phyloP scores from a whole-genome alignment of 768 basidiomycete species.

The Leccinum sublutescens region DNA sequence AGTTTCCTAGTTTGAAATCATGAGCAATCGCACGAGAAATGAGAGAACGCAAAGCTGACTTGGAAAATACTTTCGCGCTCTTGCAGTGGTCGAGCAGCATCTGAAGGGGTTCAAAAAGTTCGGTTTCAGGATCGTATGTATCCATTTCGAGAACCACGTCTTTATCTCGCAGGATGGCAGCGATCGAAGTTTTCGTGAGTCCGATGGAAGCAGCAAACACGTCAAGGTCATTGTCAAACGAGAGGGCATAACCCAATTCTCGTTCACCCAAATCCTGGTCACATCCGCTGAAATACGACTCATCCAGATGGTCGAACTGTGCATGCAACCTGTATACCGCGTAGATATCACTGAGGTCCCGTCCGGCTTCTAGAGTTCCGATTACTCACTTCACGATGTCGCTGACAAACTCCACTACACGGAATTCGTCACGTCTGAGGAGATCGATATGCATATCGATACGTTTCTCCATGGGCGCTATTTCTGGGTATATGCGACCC shows the following conservation, averaged over 20 bases:
- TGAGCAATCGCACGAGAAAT: not conserved
- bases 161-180: constrained; percentile 70
- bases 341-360: not conserved
- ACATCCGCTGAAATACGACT: constrained; percentile 78
- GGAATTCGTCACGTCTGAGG: constrained; percentile 84
- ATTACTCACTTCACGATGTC: constrained; percentile 79
- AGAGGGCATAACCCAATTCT: constrained; percentile 76
- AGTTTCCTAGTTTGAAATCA: constrained; percentile 66
- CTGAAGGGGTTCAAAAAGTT: constrained; percentile 80
- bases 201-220: constrained; percentile 92
- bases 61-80: constrained; percentile 75
- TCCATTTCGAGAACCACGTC: constrained; percentile 75
- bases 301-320: constrained; percentile 90
- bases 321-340: constrained; percentile 70
- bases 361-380: not conserved
- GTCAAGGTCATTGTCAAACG: constrained; percentile 90
- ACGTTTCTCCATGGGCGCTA: constrained; percentile 85
- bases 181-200: constrained; percentile 82
- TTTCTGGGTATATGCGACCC: constrained; percentile 80
- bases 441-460: constrained; percentile 90
- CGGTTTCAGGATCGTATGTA: constrained; percentile 69
- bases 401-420: constrained; percentile 88
- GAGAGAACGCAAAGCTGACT: constrained; percentile 42
- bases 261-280: constrained; percentile 90
- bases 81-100: constrained; percentile 79